Evolutionary conservation across 768 basidiomycete genomes (phyloP).

Genomic region (Rhizopogon rudus): DNA sequence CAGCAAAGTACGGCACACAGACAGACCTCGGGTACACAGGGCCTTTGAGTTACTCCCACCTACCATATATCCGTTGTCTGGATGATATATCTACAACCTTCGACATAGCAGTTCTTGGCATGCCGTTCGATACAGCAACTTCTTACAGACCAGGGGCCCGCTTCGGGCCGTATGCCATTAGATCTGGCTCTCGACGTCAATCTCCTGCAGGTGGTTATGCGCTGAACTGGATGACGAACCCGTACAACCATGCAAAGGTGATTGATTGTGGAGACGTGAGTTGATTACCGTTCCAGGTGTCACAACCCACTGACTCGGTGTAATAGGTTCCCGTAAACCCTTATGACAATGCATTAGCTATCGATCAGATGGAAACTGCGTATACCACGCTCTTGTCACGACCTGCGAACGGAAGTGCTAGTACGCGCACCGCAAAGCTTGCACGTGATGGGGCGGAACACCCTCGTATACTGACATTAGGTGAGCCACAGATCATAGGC

Average conservation of each 20-base stretch:
- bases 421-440: constrained; percentile 14
- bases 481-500: background rate
- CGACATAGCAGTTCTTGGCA: constrained; percentile 70
- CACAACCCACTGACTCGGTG: background rate
- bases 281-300: no score
- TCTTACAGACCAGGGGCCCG: constrained; percentile 55
- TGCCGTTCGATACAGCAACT: constrained; percentile 66
- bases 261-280: constrained; percentile 80
- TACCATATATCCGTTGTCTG: constrained; percentile 67
- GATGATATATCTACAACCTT: constrained; percentile 47
- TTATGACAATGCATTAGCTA: constrained; percentile 70
- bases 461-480: constrained; percentile 61
- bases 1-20: constrained; percentile 60
- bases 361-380: constrained; percentile 78
- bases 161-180: constrained; percentile 77
- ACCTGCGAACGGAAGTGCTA: constrained; percentile 24
- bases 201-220: constrained; percentile 53
- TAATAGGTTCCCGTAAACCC: constrained; percentile 63
- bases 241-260: constrained; percentile 51
- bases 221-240: constrained; percentile 57
- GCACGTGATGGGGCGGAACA: constrained; percentile 51
- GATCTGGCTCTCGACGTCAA: constrained; percentile 63
- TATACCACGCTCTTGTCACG: constrained; percentile 64
- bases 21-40: constrained; percentile 68
- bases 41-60: constrained; percentile 70